Percentiles rank a stretch among this genome's conserved stretches.
Evolutionary conservation across 73 alveolate genomes (phyloP).

Genomic region (Effrenium voratum): DNA sequence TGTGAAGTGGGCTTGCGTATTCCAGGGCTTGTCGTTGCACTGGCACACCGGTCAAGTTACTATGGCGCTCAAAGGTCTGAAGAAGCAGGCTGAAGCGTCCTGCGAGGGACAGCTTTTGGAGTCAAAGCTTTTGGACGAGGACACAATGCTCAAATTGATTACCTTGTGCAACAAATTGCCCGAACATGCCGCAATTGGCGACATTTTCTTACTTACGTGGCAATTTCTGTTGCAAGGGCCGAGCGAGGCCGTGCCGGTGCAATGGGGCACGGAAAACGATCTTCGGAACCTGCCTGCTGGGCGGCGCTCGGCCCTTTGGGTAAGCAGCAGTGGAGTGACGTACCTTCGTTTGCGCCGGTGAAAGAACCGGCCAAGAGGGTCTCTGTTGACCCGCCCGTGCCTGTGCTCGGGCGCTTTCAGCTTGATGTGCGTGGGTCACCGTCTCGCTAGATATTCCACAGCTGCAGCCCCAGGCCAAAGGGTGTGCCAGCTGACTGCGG

Average conservation of each 20-base stretch:
- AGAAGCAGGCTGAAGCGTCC: not conserved
- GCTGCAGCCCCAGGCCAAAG: not conserved
- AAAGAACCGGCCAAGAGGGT: slow-evolving; percentile 39
- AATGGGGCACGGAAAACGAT: slow-evolving; percentile 20
- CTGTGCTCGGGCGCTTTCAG: not conserved
- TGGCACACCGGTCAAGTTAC: slow-evolving; percentile 13
- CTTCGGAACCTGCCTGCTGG: not conserved
- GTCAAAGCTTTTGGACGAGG: not conserved
- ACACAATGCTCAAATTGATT: not conserved
- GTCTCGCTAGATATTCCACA: not conserved
- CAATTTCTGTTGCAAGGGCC: slow-evolving; percentile 20
- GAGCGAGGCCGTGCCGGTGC: slow-evolving; percentile 35
- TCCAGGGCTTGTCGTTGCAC: not conserved
- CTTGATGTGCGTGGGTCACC: slow-evolving; percentile 30
- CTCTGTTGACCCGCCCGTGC: slow-evolving; percentile 26
- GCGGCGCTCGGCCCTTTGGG: slow-evolving; percentile 39
- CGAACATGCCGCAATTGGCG: not conserved
- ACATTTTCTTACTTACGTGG: not conserved
- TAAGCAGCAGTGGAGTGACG: not conserved
- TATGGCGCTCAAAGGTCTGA: slow-evolving; percentile 14
- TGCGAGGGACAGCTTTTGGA: not conserved
- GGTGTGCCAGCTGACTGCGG: not conserved
- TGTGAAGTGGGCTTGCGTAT: slow-evolving; percentile 35
- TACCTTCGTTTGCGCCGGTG: not conserved
- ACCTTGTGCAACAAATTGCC: not conserved